These are phyloP conservation scores for Mycena sp. DNA, from an alignment of 1,284 basidiomycete genomes.

Conservation along the genomic window DNA sequence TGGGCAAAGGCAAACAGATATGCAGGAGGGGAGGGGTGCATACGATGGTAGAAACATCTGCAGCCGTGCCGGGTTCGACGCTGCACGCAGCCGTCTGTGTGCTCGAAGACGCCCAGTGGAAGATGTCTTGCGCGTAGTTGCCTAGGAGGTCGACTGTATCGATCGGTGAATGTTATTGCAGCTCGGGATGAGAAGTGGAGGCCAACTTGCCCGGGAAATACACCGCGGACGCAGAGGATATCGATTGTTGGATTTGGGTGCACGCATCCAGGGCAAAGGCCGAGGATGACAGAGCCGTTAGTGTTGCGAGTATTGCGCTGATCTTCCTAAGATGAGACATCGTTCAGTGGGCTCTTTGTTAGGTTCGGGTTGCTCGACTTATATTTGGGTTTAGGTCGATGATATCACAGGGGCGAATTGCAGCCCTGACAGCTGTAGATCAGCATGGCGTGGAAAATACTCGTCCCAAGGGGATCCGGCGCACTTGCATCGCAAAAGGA, in stretches of 20 bases:
- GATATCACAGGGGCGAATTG: slow-evolving; percentile 15
- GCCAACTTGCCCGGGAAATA: slow-evolving; percentile 45
- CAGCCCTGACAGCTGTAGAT: slow-evolving; percentile 3
- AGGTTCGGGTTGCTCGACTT: background rate
- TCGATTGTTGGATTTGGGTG: slow-evolving; percentile 41
- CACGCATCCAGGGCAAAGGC: slow-evolving; percentile 38
- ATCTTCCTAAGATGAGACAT: background rate
- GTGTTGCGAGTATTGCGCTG: background rate
- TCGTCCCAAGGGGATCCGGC: background rate
- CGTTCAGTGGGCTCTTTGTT: background rate
- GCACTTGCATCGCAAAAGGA: no score
- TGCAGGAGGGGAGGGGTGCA: slow-evolving; percentile 34
- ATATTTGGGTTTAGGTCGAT: background rate
- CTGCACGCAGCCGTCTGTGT: slow-evolving; percentile 55
- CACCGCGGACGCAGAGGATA: slow-evolving; percentile 49
- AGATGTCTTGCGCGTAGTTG: slow-evolving; percentile 52
- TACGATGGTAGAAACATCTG: slow-evolving; percentile 59
- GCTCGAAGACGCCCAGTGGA: slow-evolving; percentile 60
- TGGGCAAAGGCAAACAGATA: background rate
- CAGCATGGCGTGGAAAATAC: slow-evolving; percentile 2
- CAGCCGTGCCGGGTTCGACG: slow-evolving; percentile 61
- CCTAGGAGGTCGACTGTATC: slow-evolving; percentile 35
- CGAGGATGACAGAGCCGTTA: background rate
- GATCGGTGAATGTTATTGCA: background rate
- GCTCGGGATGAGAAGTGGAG: background rate